These are phyloP conservation scores for Colletotrichum limetticola DNA, from an alignment of 2,329 filamentous ascomycete species.

Conservation along the genomic window DNA sequence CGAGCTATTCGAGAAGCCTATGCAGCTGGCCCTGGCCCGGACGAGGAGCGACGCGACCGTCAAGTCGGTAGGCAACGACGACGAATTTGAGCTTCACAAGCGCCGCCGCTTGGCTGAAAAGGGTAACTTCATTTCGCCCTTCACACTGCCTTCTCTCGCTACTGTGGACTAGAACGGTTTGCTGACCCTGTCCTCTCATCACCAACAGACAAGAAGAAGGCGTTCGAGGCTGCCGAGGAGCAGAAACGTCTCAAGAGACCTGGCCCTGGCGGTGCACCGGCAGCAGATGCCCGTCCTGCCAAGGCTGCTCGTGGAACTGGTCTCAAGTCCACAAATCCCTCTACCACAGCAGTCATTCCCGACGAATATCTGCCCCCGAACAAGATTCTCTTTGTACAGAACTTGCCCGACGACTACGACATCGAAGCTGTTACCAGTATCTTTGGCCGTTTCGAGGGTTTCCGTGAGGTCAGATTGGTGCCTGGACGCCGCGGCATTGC, in stretches of 20 bases:
- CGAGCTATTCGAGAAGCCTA: constrained; percentile 90
- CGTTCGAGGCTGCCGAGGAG: constrained; percentile 80
- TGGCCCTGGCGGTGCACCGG: constrained; percentile 50
- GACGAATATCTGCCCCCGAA: constrained; percentile 98
- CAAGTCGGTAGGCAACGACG: constrained; percentile 74
- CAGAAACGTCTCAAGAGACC: constrained; percentile 80
- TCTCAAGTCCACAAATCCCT: constrained; percentile 79
- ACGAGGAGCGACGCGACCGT: constrained; percentile 91
- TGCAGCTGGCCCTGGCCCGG: constrained; percentile 84
- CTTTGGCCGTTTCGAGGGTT: constrained; percentile 91
- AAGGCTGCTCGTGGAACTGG: constrained; percentile 79
- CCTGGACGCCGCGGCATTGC: constrained; percentile 89
- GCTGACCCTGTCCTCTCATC: neutral
- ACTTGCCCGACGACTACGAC: constrained; percentile 87
- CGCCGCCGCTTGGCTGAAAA: constrained; percentile 87
- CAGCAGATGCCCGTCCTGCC: constrained; percentile 65
- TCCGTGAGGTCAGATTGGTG: constrained; percentile 91
- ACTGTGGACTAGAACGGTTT: neutral
- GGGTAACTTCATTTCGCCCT: constrained; percentile 62
- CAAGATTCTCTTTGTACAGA: constrained; percentile 95
- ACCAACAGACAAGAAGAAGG: constrained; percentile 76
- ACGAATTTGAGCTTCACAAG: constrained; percentile 91
- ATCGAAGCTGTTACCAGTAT: constrained; percentile 82
- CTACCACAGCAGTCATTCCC: constrained; percentile 80
- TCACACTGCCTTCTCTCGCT: neutral